A percentile compares a stretch with the other conserved stretches of the same genome.
Evolutionary conservation across 139 green algal species (phyloP).

Genomic region (Tetraselmis striata): DNA sequence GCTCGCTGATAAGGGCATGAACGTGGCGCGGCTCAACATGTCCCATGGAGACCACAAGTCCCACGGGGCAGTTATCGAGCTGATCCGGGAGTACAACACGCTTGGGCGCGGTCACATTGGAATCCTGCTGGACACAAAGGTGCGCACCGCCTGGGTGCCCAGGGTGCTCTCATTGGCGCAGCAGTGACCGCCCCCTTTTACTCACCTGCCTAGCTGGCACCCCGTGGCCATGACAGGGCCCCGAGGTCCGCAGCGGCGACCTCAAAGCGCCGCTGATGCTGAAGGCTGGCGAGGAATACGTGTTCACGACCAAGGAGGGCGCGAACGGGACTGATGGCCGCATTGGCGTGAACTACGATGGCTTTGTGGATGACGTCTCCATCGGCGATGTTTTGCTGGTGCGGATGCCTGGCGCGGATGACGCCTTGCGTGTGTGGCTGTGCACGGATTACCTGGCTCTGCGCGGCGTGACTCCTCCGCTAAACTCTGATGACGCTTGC

Average conservation of each 20-base stretch:
- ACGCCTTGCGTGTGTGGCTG: no score
- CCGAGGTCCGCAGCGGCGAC: constrained; percentile 70
- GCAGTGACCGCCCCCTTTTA: no score
- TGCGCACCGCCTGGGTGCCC: no score
- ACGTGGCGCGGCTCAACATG: constrained; percentile 77
- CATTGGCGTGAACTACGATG: constrained; percentile 76
- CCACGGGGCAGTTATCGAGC: constrained; percentile 64
- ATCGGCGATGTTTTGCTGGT: constrained; percentile 67
- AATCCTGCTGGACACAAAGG: constrained; percentile 79
- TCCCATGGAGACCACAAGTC: constrained; percentile 64
- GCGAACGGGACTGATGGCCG: constrained; percentile 41
- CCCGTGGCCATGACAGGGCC: constrained; percentile 44
- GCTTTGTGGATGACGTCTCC: constrained; percentile 65
- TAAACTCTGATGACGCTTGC: no score
- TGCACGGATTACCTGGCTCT: no score
- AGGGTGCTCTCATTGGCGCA: no score
- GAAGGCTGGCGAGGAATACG: constrained; percentile 40
- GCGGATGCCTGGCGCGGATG: no score
- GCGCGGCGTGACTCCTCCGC: no score
- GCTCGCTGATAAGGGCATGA: constrained; percentile 67
- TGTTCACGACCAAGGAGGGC: constrained; percentile 63
- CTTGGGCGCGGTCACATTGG: constrained; percentile 44
- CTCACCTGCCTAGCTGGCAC: no score
- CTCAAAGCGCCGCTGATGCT: constrained; percentile 61
- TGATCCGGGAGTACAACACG: constrained; percentile 70